Percentiles rank a stretch among this genome's conserved stretches.
Conservation (phyloP, 768 basidiomycete species). For the Amanita phalloides region DNA sequence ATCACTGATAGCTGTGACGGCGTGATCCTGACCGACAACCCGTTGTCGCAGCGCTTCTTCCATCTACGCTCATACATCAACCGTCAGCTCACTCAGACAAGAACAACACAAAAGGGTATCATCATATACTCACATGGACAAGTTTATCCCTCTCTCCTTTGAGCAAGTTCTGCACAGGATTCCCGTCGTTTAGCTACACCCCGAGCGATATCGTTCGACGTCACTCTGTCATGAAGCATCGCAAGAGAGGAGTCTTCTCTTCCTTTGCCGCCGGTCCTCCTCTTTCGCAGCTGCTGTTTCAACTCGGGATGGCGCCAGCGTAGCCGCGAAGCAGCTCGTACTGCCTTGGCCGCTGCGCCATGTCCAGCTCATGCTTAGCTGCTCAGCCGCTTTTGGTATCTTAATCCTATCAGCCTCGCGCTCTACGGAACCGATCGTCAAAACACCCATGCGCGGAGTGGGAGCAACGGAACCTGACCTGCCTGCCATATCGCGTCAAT, state of each 20-base stretch:
- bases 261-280: constrained; percentile 24
- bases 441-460: background rate
- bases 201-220: constrained; percentile 78
- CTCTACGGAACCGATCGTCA: constrained; percentile 26
- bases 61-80: constrained; percentile 48
- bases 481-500: constrained; percentile 66
- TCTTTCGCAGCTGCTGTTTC: constrained; percentile 51
- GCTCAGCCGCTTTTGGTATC: constrained; percentile 63
- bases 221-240: constrained; percentile 81
- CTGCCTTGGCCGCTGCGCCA: constrained; percentile 82
- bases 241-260: constrained; percentile 39
- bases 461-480: constrained; percentile 27
- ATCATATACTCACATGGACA: constrained; percentile 50
- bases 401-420: constrained; percentile 57
- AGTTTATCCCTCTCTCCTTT: constrained; percentile 87
- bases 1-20: constrained; percentile 77
- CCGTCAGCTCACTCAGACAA: background rate
- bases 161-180: constrained; percentile 80
- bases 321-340: constrained; percentile 78
- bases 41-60: constrained; percentile 64
- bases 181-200: constrained; percentile 83
- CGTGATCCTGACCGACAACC: constrained; percentile 88
- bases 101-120: constrained; percentile 8
- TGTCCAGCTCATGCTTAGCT: constrained; percentile 82
- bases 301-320: constrained; percentile 79